Percentiles rank a stretch among this genome's conserved stretches.
These are phyloP conservation scores for Volvox reticuliferus DNA, from an alignment of 139 green algal genomes.

Conservation along the genomic window DNA sequence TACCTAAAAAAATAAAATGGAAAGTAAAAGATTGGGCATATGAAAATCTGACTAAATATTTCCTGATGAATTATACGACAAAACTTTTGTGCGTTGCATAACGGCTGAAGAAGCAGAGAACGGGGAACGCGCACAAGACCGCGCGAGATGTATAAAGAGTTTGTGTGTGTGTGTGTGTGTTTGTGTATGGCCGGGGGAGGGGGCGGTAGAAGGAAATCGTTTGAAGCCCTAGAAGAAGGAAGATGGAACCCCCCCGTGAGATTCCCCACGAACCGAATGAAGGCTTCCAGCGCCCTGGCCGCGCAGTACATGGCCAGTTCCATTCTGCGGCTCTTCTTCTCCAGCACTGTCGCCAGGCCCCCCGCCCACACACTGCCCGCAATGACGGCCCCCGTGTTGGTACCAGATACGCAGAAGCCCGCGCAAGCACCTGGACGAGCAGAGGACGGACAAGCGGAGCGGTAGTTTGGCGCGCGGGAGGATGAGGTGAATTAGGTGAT, in stretches of 20 bases:
- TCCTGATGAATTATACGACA: too few species aligned
- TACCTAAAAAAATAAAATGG: too few species aligned
- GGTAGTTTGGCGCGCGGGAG: too few species aligned
- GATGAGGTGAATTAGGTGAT: too few species aligned
- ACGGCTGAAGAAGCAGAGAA: neutral
- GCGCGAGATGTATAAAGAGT: too few species aligned
- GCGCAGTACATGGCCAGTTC: conserved; percentile 93
- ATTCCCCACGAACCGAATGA: conserved; percentile 65
- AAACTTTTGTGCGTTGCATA: too few species aligned
- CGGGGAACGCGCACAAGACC: neutral
- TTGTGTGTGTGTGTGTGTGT: neutral
- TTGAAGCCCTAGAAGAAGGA: too few species aligned
- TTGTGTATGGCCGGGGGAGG: neutral
- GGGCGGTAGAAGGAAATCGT: too few species aligned
- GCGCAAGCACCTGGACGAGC: conserved; percentile 58
- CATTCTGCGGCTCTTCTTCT: conserved; percentile 96
- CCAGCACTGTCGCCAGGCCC: conserved; percentile 84
- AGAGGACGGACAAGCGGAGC: too few species aligned
- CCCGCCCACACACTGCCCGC: conserved; percentile 66
- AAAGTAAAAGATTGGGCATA: too few species aligned
- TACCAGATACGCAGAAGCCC: conserved; percentile 57
- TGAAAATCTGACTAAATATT: too few species aligned
- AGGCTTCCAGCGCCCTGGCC: conserved; percentile 76
- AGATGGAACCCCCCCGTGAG: too few species aligned
- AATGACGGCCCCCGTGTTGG: conserved; percentile 65